A percentile compares a stretch with the other conserved stretches of the same genome.
These are phyloP conservation scores for Niebla homalea DNA, from an alignment of 495 filamentous ascomycete species.

Conservation along the genomic window DNA sequence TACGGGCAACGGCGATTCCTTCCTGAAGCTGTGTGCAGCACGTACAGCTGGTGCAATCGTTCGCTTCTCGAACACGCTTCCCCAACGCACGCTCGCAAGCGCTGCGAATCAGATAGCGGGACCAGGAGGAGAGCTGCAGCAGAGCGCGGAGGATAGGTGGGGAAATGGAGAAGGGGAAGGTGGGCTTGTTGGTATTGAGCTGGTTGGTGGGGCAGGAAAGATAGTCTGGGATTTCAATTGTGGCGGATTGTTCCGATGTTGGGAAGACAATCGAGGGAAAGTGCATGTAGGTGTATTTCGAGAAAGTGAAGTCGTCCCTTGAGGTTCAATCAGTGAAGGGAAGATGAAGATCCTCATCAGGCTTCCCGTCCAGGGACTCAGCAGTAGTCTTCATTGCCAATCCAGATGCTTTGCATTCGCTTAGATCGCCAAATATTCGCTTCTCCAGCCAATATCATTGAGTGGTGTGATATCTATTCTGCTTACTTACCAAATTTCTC, in stretches of 20 bases:
- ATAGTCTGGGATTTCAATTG: slow-evolving; percentile 75
- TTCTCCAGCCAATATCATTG: too few species aligned
- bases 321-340: neutral
- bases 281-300: slow-evolving; percentile 52
- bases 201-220: slow-evolving; percentile 33
- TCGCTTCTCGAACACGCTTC: slow-evolving; percentile 38
- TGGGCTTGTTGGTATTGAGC: slow-evolving; percentile 79
- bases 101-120: slow-evolving; percentile 55
- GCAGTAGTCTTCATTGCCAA: too few species aligned
- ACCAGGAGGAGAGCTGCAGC: slow-evolving; percentile 58
- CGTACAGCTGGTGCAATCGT: slow-evolving; percentile 61
- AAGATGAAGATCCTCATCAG: neutral
- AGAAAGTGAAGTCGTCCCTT: slow-evolving; percentile 12
- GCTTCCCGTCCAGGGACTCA: neutral
- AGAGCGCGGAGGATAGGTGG: slow-evolving; percentile 66
- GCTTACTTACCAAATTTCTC: too few species aligned
- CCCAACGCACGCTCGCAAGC: slow-evolving; percentile 19
- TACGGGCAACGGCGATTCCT: slow-evolving; percentile 85
- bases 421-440: too few species aligned
- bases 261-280: slow-evolving; percentile 50
- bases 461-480: too few species aligned
- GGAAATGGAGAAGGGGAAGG: slow-evolving; percentile 69
- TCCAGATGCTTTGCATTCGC: too few species aligned
- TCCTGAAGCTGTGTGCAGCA: slow-evolving; percentile 58
- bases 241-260: slow-evolving; percentile 80